Evolutionary conservation across 768 basidiomycete species (phyloP).

Genomic region (Pilatotrama ljubarskyi): DNA sequence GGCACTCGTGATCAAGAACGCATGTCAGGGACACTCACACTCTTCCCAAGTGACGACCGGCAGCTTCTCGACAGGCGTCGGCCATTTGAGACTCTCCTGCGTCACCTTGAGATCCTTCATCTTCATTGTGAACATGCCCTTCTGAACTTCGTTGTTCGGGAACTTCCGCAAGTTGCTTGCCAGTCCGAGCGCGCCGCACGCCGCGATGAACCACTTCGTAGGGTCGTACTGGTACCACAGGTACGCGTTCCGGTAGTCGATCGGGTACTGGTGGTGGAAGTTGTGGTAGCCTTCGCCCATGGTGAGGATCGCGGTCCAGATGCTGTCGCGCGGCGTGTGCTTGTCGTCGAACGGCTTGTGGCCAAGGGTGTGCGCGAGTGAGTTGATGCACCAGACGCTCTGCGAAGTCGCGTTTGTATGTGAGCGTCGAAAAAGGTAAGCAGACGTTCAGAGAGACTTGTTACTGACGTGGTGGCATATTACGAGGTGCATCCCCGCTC

Average conservation of each 20-base stretch:
- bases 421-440: not conserved
- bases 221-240: conserved; percentile 93
- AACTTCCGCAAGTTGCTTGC: conserved; percentile 62
- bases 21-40: conserved; percentile 50
- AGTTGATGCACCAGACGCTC: conserved; percentile 97
- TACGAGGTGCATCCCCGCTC: conserved; percentile 70
- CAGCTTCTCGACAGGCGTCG: conserved; percentile 68
- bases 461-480: conserved; percentile 94
- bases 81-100: conserved; percentile 81
- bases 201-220: conserved; percentile 88
- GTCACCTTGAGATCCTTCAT: conserved; percentile 80
- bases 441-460: not conserved
- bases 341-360: conserved; percentile 94
- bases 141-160: conserved; percentile 72
- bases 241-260: conserved; percentile 96
- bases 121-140: conserved; percentile 93
- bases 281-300: conserved; percentile 98
- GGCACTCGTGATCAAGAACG: not conserved
- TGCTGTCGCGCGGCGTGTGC: conserved; percentile 88
- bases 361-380: conserved; percentile 93
- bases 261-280: conserved; percentile 96
- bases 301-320: conserved; percentile 85
- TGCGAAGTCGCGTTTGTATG: conserved; percentile 30
- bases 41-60: conserved; percentile 86
- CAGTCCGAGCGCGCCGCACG: conserved; percentile 55